A percentile compares a stretch with the other conserved stretches of the same genome.
phyloP scores from a whole-genome alignment of 352 stramenopile genomes.

The Globisporangium viniferum region DNA sequence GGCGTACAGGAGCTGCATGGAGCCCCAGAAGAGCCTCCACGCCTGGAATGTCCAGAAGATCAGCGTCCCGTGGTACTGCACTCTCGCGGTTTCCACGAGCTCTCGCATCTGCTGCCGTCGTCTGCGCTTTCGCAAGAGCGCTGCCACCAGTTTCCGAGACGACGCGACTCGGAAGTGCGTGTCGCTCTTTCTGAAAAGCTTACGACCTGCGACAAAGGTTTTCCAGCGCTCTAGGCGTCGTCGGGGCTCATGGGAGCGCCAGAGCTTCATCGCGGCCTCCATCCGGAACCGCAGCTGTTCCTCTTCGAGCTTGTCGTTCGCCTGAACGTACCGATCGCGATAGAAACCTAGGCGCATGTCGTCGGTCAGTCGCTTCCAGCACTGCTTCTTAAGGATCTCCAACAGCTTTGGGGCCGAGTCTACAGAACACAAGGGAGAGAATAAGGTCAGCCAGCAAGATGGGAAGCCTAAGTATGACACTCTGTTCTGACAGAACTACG shows the following conservation, averaged over 20 bases:
- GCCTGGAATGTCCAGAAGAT: constrained; percentile 29
- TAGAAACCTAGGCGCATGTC: constrained; percentile 58
- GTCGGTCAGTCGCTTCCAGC: constrained; percentile 54
- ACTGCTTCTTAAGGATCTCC: constrained; percentile 29
- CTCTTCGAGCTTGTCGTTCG: constrained; percentile 30
- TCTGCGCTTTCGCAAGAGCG: constrained; percentile 21
- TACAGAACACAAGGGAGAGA: no score
- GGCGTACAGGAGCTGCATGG: constrained; percentile 43
- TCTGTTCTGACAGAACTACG: no score
- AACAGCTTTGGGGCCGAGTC: constrained; percentile 21
- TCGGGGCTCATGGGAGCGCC: constrained; percentile 44
- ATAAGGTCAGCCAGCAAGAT: neutral
- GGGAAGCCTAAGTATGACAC: neutral
- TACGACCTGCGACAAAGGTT: constrained; percentile 32
- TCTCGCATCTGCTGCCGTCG: constrained; percentile 26
- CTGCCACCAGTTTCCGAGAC: constrained; percentile 22
- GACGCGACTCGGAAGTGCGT: constrained; percentile 23
- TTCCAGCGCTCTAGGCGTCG: constrained; percentile 45
- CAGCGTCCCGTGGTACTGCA: constrained; percentile 23
- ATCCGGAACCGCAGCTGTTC: constrained; percentile 32
- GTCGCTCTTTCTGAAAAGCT: constrained; percentile 28
- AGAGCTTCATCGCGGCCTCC: constrained; percentile 37
- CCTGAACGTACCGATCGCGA: constrained; percentile 40
- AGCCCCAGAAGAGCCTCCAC: constrained; percentile 42
- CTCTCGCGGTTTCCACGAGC: constrained; percentile 18